Evolutionary conservation across 2,329 filamentous ascomycete genomes (phyloP), one percentile per base, ranked within the genome.

Genomic region (Alternaria ventricosa): DNA sequence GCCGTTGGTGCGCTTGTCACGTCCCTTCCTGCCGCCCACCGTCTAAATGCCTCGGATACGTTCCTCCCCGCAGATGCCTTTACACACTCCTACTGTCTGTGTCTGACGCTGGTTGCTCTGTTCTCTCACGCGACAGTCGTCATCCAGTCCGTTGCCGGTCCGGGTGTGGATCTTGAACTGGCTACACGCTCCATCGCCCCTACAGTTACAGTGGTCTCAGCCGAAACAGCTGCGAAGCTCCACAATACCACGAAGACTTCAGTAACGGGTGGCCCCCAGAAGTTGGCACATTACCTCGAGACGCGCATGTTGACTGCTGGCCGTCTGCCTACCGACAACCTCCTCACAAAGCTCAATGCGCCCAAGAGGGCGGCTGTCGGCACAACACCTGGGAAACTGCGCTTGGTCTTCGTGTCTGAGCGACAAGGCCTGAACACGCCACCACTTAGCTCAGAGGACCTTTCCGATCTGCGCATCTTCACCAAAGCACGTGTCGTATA

Each of bases 61-160:
- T 92, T 99, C 76, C 87, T 98, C 13, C 90, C 94, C 0, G 93
- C 92, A 49, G 93, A 96, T 71, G 89, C 91, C 6, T 88, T 98
- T 49, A 90, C 91, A 8, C 88, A 91, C 71, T 90, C 90, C 0
- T 95, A 96, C 81, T 88, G 93, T 2, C 86, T 98, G 25, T 88
- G 89, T 58, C 85, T 96, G 63, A 93, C 93, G 1, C 85, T 99
- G 61, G 89, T 91, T 1, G 94, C 94, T 0, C 86, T 99, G 9
- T 97, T 90, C 81, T 91, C 89, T 22, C 96, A 97, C 77, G 87
- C 93, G 18, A 96, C 93, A 0, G 82, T 99, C 20, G 93, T 94
- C 25, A 87, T 99, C 73, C 98, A 93, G 81, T 96, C 94, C 0
- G 94, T 97, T 25, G 92, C 94, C 15, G 91, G 91, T 7, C 86